phyloP scores from a whole-genome alignment of 257 asterid genomes.

The Ilex asprella region DNA sequence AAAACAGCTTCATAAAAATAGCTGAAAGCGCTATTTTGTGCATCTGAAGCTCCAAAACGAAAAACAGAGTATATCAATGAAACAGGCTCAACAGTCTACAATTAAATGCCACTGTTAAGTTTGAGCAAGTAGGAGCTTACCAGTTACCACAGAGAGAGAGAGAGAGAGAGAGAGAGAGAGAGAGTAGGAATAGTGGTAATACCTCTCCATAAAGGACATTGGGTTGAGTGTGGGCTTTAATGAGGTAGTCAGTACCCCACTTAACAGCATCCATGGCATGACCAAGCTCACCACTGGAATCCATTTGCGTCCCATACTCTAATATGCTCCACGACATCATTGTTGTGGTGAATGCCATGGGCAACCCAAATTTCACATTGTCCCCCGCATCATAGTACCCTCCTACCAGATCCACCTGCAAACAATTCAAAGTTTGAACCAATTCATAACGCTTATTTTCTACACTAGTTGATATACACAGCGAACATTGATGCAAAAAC shows the following conservation, averaged over 20 bases:
- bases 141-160: too few species aligned
- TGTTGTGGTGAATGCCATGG: slow-evolving; percentile 92
- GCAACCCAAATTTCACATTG: slow-evolving; percentile 89
- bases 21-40: too few species aligned
- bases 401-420: slow-evolving; percentile 90
- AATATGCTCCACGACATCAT: slow-evolving; percentile 93
- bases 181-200: neutral
- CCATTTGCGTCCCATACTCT: slow-evolving; percentile 80
- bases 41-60: too few species aligned
- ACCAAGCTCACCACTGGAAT: slow-evolving; percentile 62
- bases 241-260: slow-evolving; percentile 96
- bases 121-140: too few species aligned
- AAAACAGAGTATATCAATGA: too few species aligned
- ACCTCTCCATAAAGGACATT: slow-evolving; percentile 92
- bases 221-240: slow-evolving; percentile 90
- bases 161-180: neutral
- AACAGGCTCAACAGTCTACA: too few species aligned
- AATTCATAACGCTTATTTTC: neutral
- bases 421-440: neutral
- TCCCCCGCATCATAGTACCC: slow-evolving; percentile 99
- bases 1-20: too few species aligned
- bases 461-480: too few species aligned
- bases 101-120: too few species aligned
- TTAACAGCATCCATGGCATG: slow-evolving; percentile 84
- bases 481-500: too few species aligned